A percentile compares a stretch with the other conserved stretches of the same genome.
These are phyloP conservation scores for Populus euphratica DNA, from an alignment of 345 rosid species.

Conservation along the genomic window DNA sequence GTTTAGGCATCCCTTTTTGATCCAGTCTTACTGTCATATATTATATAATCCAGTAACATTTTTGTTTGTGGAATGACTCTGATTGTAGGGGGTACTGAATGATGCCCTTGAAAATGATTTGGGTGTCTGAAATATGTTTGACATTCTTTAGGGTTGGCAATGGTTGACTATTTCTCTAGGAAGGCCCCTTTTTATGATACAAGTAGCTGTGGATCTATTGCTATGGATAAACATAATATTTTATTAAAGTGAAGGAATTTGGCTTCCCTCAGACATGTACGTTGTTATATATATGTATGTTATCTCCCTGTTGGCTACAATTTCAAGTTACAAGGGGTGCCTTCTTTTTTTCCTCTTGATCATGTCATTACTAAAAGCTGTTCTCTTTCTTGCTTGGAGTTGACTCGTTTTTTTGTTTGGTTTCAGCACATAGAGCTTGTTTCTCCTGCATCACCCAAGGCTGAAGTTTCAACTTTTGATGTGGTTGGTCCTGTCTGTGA, in stretches of 20 bases:
- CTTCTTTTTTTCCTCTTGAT: background rate
- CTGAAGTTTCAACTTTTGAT: conserved; percentile 69
- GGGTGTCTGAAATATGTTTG: background rate
- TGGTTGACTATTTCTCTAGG: background rate
- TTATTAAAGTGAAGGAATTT: background rate
- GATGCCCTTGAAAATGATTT: background rate
- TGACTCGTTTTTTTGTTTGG: conserved; percentile 4
- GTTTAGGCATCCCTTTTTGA: background rate
- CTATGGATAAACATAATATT: background rate
- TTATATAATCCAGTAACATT: background rate
- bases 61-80: background rate
- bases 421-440: conserved; percentile 92
- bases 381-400: background rate
- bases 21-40: background rate
- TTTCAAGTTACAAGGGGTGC: background rate
- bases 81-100: background rate
- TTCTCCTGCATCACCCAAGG: conserved; percentile 62
- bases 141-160: background rate
- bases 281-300: background rate
- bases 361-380: no score
- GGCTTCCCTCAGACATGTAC: background rate
- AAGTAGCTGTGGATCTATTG: background rate
- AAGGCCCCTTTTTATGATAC: background rate
- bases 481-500: conserved; percentile 99
- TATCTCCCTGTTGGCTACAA: background rate